Conservation (phyloP, 2,329 filamentous ascomycete species). For the Fusarium piperis region DNA sequence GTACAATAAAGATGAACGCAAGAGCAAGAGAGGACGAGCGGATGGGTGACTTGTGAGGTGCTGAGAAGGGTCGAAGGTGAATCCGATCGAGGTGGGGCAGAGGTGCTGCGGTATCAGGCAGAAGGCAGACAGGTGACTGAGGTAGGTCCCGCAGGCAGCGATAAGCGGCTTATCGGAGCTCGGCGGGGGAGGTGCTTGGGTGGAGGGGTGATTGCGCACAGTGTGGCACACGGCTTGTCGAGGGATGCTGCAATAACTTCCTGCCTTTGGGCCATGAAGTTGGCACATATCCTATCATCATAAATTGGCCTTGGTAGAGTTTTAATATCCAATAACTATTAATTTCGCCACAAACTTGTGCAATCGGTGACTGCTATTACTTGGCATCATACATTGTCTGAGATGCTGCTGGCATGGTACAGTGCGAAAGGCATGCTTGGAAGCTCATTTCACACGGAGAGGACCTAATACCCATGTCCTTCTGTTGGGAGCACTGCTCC, state of each 20-base stretch:
- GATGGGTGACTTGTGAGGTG: conserved; percentile 31
- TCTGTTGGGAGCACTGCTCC: background rate
- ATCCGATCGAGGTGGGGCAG: conserved; percentile 44
- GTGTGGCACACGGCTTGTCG: background rate
- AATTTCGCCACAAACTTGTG: background rate
- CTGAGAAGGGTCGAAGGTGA: conserved; percentile 40
- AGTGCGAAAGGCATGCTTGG: background rate
- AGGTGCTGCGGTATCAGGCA: conserved; percentile 41
- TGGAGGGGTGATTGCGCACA: background rate
- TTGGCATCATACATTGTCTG: background rate
- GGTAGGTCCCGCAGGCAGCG: conserved; percentile 35
- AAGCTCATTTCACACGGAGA: background rate
- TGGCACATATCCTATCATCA: background rate
- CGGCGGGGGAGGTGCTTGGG: conserved; percentile 28
- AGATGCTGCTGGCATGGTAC: background rate
- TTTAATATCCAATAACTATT: background rate
- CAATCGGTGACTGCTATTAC: background rate
- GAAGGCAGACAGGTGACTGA: conserved; percentile 43
- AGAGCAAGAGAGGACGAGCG: conserved; percentile 2
- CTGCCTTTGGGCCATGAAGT: background rate
- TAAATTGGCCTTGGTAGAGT: background rate
- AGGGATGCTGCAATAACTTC: background rate
- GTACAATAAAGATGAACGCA: conserved; percentile 17
- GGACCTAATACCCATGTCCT: background rate
- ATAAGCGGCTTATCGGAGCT: conserved; percentile 44